Conservation (phyloP, 306 rosid species). For the Quercus berberidifolia region DNA sequence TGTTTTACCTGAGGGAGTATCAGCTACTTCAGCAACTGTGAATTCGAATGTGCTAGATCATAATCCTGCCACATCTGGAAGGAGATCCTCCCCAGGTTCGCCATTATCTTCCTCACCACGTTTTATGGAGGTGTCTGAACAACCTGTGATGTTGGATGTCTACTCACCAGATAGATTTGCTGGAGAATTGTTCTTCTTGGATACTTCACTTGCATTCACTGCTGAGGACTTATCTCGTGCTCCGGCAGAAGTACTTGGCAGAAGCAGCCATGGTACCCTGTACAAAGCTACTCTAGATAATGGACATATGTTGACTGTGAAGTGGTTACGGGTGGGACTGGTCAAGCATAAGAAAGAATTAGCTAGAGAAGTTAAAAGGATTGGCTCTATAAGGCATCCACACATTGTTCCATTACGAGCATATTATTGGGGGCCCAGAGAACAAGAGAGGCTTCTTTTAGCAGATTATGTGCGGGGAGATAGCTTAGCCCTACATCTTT, state of each 20-base stretch:
- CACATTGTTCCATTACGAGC: conserved; percentile 82
- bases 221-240: conserved; percentile 98
- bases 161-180: conserved; percentile 96
- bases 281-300: conserved; percentile 93
- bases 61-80: conserved; percentile 71
- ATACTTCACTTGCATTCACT: conserved; percentile 73
- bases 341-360: conserved; percentile 95
- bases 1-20: conserved; percentile 47
- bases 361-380: conserved; percentile 88
- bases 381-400: conserved; percentile 90
- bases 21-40: conserved; percentile 57
- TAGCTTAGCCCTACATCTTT: conserved; percentile 93
- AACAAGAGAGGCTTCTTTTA: conserved; percentile 97
- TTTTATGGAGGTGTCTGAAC: conserved; percentile 67
- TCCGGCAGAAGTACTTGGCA: conserved; percentile 98
- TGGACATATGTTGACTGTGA: conserved; percentile 93
- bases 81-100: conserved; percentile 75
- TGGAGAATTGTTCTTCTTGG: conserved; percentile 84
- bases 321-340: conserved; percentile 94
- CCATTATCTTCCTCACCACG: conserved; percentile 82
- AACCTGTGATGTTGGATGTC: conserved; percentile 81
- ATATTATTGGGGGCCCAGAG: conserved; percentile 98
- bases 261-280: conserved; percentile 97
- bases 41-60: conserved; percentile 63
- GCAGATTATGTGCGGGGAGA: conserved; percentile 86